Evolutionary conservation across 306 rosid species (phyloP).

Genomic region (Alnus rubra): DNA sequence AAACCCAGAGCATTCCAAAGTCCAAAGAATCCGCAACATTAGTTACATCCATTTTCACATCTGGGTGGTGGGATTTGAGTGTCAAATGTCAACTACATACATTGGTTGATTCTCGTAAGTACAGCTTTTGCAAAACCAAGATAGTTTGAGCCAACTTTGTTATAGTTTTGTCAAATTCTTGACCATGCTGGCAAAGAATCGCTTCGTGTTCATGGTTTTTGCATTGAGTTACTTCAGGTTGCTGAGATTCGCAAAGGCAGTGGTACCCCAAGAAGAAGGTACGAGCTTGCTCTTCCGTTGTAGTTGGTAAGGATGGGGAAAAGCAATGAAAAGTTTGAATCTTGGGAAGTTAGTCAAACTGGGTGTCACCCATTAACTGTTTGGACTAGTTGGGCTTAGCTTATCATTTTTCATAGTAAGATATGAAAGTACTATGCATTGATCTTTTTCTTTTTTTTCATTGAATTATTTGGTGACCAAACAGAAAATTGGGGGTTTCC

Average conservation of each 20-base stretch:
- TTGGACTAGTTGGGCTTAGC: not conserved
- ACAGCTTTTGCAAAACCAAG: too few species aligned
- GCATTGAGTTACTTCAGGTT: conserved; percentile 39
- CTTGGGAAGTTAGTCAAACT: conserved; percentile 5
- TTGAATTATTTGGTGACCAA: conserved; percentile 9
- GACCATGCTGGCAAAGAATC: conserved; percentile 25
- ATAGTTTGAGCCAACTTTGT: too few species aligned
- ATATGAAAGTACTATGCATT: too few species aligned
- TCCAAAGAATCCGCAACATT: too few species aligned
- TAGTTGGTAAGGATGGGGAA: not conserved
- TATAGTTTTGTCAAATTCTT: too few species aligned
- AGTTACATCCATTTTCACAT: too few species aligned
- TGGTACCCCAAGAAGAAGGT: conserved; percentile 68
- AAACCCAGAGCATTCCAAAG: too few species aligned
- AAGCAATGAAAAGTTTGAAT: conserved; percentile 20
- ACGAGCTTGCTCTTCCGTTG: conserved; percentile 3
- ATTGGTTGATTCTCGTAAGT: too few species aligned
- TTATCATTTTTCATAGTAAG: not conserved
- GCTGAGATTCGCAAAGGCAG: conserved; percentile 48
- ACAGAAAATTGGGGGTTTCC: not conserved
- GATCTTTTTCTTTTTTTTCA: not conserved
- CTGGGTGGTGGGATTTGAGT: too few species aligned
- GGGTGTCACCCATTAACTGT: not conserved
- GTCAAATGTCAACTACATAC: too few species aligned
- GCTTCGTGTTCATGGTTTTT: conserved; percentile 32